Conservation (phyloP, 1,284 basidiomycete species). For the Leucoagaricus sp. region DNA sequence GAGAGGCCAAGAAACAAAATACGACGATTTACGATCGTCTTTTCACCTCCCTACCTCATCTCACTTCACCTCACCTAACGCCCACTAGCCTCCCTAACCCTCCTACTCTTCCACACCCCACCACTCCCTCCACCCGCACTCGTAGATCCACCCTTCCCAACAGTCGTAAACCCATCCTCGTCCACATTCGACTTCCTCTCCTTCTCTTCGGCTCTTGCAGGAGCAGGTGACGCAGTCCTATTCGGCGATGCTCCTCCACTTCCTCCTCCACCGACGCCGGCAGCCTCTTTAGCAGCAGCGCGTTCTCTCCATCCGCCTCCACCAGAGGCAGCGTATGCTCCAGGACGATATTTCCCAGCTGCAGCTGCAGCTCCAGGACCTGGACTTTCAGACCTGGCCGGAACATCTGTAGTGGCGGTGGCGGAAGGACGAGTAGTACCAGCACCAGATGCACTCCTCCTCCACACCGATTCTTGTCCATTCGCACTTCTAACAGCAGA, state of each 20-base stretch:
- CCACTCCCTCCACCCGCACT: conserved; percentile 1
- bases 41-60: too few species aligned
- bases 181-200: conserved; percentile 48
- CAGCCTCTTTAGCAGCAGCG: conserved; percentile 47
- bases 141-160: conserved; percentile 28
- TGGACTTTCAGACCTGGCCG: conserved; percentile 47
- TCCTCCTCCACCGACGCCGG: conserved; percentile 35
- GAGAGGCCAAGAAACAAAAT: too few species aligned
- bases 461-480: conserved; percentile 8
- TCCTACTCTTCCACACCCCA: conserved; percentile 21
- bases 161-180: conserved; percentile 73
- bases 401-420: conserved; percentile 26
- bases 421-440: conserved; percentile 4
- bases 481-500: conserved; percentile 32
- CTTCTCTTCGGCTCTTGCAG: conserved; percentile 34
- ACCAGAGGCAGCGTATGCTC: conserved; percentile 38
- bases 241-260: conserved; percentile 47
- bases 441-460: conserved; percentile 11
- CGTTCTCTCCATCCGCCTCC: conserved; percentile 56
- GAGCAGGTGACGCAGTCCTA: conserved; percentile 37
- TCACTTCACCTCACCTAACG: neutral
- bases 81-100: neutral
- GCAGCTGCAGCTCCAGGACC: conserved; percentile 36
- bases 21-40: too few species aligned
- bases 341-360: conserved; percentile 47